Evolutionary conservation across 306 rosid species (phyloP), one percentile per base, ranked within the genome.

Genomic region (Fagus crenata): DNA sequence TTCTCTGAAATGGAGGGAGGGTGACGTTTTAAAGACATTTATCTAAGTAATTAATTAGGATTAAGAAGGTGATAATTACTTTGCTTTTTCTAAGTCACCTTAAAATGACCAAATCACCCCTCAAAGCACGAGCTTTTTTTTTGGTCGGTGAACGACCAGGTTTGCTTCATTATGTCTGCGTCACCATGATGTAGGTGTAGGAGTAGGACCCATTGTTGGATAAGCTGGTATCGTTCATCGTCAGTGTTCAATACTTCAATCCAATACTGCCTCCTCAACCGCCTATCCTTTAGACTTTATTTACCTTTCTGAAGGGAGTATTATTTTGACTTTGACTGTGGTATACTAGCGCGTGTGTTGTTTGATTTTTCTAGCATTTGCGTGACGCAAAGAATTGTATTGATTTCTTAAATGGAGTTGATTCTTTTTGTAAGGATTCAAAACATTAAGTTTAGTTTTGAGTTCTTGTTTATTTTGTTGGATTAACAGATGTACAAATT

Each of bases 121-220:
- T 53, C 17, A 43, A 58, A 39, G 41, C 7, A 1, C 46, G 68
- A 53, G 35, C 40, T 73, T 2, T 40, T 11, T 0, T 18, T 37
- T 33, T 15, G 77, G 80, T 70, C 32, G 80, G 60, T 81, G 82
- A 73, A 69, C 77, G 12, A 46, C 80, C 71, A 15, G 33, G 42
- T 46, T 49, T 46, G 49, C 39, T n/a, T 51, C 53, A 67, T 41
- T 22, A 39, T 41, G 5, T n/a, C 6, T n/a, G 11, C n/a, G 14
- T 22, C 6, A 7, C 72, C 11, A 4, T 65, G 13, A 42, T 42
- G 43, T 46, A 9, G 8, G 28, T 22, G 28, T 22, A 22, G 28
- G 28, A 7, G 51, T 42, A 15, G 28, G 49, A 68, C 36, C 15
- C 12, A 42, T 49, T 7, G 43, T 39, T 39, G 11, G 3, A 61